Base-by-base conservation (phyloP, 202 grass and related monocot genomes). In the Dendrocalamus latiflorus region DNA sequence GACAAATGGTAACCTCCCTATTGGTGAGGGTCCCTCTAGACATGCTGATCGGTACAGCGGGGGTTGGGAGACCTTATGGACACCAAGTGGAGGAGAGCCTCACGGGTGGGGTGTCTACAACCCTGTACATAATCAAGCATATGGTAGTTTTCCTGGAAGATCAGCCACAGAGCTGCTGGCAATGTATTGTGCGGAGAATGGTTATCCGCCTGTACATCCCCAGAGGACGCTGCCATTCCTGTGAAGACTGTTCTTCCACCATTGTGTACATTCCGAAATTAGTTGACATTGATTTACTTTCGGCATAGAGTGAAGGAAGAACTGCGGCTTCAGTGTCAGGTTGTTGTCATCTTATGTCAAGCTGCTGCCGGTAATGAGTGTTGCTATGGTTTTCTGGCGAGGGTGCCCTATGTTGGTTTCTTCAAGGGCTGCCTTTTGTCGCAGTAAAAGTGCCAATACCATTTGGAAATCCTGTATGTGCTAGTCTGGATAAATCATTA, bases 81-180 rank as follows among this genome's bases (percentile, higher is more conserved):
- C 81, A 17, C 56, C 79, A 22, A 66, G 65, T 48, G 79, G 72
- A 41, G 72, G 79, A 42, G 85, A 87, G 77, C 75, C 85, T 43
- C 85, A 55, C 30, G 70, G 85, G 79, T 87, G 85, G 85, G 25
- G 79, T 22, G 50, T 65, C 37, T 82, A 78, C 65, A 77, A 77
- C 49, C 85, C 79, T 22, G 70, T 71, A 36, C 79, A 82, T 45
- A 87, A 82, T 43, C 65, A 38, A 54, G 9, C 30, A 2, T 51
- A 73, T 34, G 77, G 63, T 36, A 63, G 24, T 64, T 84, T 57
- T 12, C 33, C 30, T 36, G 37, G 60, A 42, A 75, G 81, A 55
- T 69, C 70, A 45, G 22, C 76, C 26, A 25, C 70, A 25, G 82
- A 81, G 30, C 30, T 30, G 8, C 39, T 65, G 9, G 2, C 68